A percentile compares a stretch with the other conserved stretches of the same genome.
These are phyloP conservation scores for Neonectria sp. DNA, from an alignment of 2,329 filamentous ascomycete species.

Conservation along the genomic window DNA sequence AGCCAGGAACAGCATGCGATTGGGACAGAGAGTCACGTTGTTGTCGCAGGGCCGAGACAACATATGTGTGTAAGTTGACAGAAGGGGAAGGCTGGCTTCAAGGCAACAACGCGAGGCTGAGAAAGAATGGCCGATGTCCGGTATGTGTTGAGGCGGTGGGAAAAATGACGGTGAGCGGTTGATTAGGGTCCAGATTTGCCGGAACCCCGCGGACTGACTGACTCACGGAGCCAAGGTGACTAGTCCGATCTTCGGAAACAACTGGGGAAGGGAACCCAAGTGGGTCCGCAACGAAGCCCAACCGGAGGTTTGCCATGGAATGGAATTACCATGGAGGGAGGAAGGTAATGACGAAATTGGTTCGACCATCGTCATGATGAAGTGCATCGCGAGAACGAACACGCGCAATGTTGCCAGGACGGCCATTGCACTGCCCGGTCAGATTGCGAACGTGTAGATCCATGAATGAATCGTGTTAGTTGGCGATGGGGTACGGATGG, in stretches of 20 bases:
- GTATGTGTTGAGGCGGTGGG: conserved; percentile 36
- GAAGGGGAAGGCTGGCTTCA: conserved; percentile 33
- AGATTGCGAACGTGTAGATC: conserved; percentile 26
- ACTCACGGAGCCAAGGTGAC: conserved; percentile 11
- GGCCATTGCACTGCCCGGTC: conserved; percentile 2
- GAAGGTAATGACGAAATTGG: conserved; percentile 10
- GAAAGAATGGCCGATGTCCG: conserved; percentile 29
- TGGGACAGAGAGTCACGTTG: conserved; percentile 24
- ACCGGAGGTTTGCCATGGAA: conserved; percentile 27
- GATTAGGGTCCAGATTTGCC: conserved; percentile 34
- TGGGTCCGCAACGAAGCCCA: conserved; percentile 40
- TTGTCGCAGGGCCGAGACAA: conserved; percentile 34
- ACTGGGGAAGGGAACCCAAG: conserved; percentile 32
- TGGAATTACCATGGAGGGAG: conserved; percentile 17
- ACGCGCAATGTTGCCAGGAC: not conserved
- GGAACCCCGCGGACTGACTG: conserved; percentile 33
- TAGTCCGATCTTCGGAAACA: conserved; percentile 40
- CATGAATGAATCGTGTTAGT: conserved; percentile 38
- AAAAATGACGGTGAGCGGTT: conserved; percentile 32
- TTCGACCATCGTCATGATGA: conserved; percentile 9
- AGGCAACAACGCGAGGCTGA: conserved; percentile 26
- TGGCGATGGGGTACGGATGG: conserved; percentile 53
- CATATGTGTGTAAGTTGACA: conserved; percentile 24
- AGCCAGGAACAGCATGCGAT: conserved; percentile 35
- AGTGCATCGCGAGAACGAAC: conserved; percentile 15